Base-by-base conservation (phyloP, 345 rosid species). In the Gossypium stocksii region DNA sequence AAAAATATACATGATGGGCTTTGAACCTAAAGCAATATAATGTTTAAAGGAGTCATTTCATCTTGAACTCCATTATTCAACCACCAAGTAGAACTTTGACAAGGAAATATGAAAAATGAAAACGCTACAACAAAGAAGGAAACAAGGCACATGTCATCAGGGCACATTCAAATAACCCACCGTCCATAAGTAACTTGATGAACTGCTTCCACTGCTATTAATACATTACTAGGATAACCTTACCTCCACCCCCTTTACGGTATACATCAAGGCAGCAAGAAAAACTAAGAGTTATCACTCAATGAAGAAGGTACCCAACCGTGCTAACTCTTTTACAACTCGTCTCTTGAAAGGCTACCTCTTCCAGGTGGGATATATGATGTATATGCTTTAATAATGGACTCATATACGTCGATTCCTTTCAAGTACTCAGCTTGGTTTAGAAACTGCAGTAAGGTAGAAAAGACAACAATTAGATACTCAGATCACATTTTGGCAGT, bases 391-490 rank as follows among this genome's bases (percentile, higher is more conserved):
- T 88, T 87, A 69, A 95, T 86, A 59, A 93, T 87, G 43, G 93
- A 90, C 77, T 78, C 91, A 13, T 91, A 91, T 14, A 93, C 79
- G 45, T 85, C 86, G 61, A 93, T 87, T 66, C 98, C 99, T 87
- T 85, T 90, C 85, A 93, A 79, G 83, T 93, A 93, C 82, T 93
- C 97, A 7, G 75, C 87, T 80, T 88, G 86, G 87, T 86, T 83
- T 68, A 93, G 83, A 80, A 87, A 95, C 98, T 93, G 92, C 83
- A 77, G 75, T 73, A 82, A 68, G 62, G 44, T 10, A 53, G 53
- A 74, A 74, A 74, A 66, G 2, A 56, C 2, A 41, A 75, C 13
- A 5, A 62, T 82, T 23, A 74, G 61, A 23, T 53, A 53, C 22
- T 57, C 66, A 70, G 60, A 56, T 56, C 25, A 56, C 74, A 49